Evolutionary conservation across 148 eudicot species (phyloP), one percentile per base, ranked within the genome.

Genomic region (Linanthus parryae): DNA sequence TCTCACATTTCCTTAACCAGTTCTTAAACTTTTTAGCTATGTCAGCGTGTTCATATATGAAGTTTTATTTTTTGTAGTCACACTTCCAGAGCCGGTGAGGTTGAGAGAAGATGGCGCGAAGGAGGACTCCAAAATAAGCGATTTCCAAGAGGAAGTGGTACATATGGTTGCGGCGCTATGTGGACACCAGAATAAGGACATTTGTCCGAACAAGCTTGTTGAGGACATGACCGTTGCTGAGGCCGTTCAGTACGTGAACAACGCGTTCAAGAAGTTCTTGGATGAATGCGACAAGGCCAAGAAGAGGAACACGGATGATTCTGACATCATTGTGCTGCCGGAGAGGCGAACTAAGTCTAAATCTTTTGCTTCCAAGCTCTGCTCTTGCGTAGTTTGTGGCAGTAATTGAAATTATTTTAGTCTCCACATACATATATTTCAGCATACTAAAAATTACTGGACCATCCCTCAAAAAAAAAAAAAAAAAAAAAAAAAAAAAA

Each of bases 91-190:
- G 54, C 81, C 97, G 7, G 75, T 73, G 56, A 82, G 61, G 62
- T 35, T 80, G 51, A 55, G 97, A 30, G 74, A 68, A 37, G 35
- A 57, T 2, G 64, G 41, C 33, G 64, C 87, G 2, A 44, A 74
- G 39, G 90, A 82, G 28, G 63, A 73, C 22, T 79, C 58, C 39
- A 66, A 68, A 16, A 16, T 89, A 28, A 68, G 77, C 6, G 85
- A 82, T 5, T 80, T 85, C 60, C 95, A 85, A 56, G 65, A 54
- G 48, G 91, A 77, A 54, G 17, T 89, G 48, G 95, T 85, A 46
- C 90, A 89, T 60, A 61, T 85, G 85, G 72, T 79, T 11, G 95
- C 97, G 9, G 70, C 83, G 48, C 57, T 89, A 52, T 77, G 74
- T 6, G 95, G 97, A 43, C 95, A 89, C 58, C 64, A 72, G 44